phyloP scores from a whole-genome alignment of 83 land plant genomes.

The Diphasiastrum complanatum region DNA sequence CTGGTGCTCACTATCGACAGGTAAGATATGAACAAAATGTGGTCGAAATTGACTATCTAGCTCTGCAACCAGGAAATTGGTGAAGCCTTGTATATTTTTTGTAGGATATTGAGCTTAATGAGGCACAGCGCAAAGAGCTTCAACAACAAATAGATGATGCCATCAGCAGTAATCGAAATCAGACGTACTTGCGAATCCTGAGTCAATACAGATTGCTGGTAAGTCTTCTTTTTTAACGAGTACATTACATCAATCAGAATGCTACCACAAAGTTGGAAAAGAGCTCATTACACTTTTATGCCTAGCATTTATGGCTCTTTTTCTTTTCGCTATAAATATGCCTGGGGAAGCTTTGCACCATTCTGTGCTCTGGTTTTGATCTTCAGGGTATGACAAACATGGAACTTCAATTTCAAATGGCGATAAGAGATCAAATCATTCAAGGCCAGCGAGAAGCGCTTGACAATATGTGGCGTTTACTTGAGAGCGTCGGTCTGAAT shows the following conservation, averaged over 20 bases:
- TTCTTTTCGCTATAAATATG: too few species aligned
- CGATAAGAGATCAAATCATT: conserved; percentile 11
- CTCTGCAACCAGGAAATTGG: neutral
- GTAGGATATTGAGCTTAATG: conserved; percentile 13
- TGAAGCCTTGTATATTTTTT: neutral
- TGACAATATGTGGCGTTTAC: conserved; percentile 15
- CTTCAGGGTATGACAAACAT: conserved; percentile 9
- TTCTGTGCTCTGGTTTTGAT: too few species aligned
- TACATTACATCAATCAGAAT: neutral
- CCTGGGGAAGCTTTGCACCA: too few species aligned
- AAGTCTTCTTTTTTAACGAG: neutral
- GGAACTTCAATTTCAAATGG: conserved; percentile 19
- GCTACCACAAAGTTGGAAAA: neutral
- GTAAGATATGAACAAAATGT: neutral
- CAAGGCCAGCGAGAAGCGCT: conserved; percentile 9
- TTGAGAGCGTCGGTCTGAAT: too few species aligned
- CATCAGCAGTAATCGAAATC: conserved; percentile 14
- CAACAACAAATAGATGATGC: conserved; percentile 14
- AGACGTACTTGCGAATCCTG: conserved; percentile 10
- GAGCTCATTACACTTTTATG: neutral
- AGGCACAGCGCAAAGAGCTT: conserved; percentile 15
- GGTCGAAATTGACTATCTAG: neutral
- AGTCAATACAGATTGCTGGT: conserved; percentile 12
- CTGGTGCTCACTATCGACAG: conserved; percentile 14
- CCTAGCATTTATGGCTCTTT: too few species aligned